Base-by-base conservation (phyloP, 768 basidiomycete species). In the Boletus pseudopeckii region DNA sequence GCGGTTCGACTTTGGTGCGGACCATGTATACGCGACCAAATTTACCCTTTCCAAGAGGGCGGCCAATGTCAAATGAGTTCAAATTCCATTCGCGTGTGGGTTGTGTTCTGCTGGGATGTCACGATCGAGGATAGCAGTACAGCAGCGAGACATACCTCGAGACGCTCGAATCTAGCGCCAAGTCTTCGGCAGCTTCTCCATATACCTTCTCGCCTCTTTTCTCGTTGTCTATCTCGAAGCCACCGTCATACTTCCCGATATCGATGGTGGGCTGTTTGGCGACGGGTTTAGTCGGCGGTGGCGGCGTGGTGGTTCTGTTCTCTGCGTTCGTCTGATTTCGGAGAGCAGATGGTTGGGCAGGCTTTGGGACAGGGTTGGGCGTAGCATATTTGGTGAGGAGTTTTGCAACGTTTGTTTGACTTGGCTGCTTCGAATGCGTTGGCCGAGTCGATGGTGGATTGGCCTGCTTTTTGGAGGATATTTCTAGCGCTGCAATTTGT, bases 1-100 rank as follows among this genome's bases (percentile, higher is more conserved):
- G 83, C 1, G 94, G 92, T 54, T 86, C 81, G 55, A 76, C 71
- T 70, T 95, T 96, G 18, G 96, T 98, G 47, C 95, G 84, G 42
- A 96, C 93, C 87, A 98, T 95, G 77, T 99, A 98, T 24, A 99
- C 97, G 3, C 93, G 89, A 1, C 97, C 97, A 62, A 98, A 99
- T 75, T 98, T 98, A 43, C 97, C 97, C 70, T 98, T 98, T n/a
- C 97, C 97, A 2, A 99, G 80, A 4, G 94, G 93, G 11, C 93
- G 84, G 17, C 97, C 96, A 64, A 98, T 96, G 58, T 97, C 92
- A 62, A 99, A 97, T 50, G 85, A 80, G 54, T 83, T 81, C 5
- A 98, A 76, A 30, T 81, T 84, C 88, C 94, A 93, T 64, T 92
- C 90, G 18, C 85, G 82, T 0, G 91, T 92, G 18, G 90, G 91